phyloP scores from a whole-genome alignment of 805 yeast species.

The Pichia phayaonensis region DNA sequence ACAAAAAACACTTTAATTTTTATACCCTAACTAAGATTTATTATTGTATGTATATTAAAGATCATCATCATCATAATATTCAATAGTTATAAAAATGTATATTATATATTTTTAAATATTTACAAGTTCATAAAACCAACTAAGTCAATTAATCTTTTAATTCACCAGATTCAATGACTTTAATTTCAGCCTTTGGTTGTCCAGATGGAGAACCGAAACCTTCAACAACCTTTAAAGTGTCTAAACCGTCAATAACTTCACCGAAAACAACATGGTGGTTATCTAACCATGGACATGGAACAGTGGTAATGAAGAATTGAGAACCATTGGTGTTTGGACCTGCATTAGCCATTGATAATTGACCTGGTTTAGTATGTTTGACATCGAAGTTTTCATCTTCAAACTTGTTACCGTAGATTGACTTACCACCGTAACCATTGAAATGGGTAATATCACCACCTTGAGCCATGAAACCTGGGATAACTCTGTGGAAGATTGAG shows the following conservation, averaged over 20 bases:
- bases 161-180: slow-evolving; percentile 53
- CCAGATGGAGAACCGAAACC: slow-evolving; percentile 44
- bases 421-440: slow-evolving; percentile 89
- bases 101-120: not conserved
- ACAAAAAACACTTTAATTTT: not conserved
- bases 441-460: slow-evolving; percentile 82
- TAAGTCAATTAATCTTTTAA: slow-evolving; percentile 23
- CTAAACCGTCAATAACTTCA: slow-evolving; percentile 79
- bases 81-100: not conserved
- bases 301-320: slow-evolving; percentile 93
- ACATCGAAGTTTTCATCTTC: slow-evolving; percentile 68
- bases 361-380: slow-evolving; percentile 73
- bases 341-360: slow-evolving; percentile 94
- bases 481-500: slow-evolving; percentile 91
- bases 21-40: not conserved
- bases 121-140: not conserved
- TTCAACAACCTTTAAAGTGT: slow-evolving; percentile 81
- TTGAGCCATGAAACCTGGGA: slow-evolving; percentile 94
- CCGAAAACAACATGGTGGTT: slow-evolving; percentile 96
- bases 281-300: slow-evolving; percentile 80
- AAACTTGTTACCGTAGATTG: slow-evolving; percentile 73
- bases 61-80: no score
- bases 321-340: slow-evolving; percentile 98
- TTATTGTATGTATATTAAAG: no score
- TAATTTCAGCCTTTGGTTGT: slow-evolving; percentile 39